phyloP scores from a whole-genome alignment of 208 protist species.

The Acanthamoeba polyphaga region DNA sequence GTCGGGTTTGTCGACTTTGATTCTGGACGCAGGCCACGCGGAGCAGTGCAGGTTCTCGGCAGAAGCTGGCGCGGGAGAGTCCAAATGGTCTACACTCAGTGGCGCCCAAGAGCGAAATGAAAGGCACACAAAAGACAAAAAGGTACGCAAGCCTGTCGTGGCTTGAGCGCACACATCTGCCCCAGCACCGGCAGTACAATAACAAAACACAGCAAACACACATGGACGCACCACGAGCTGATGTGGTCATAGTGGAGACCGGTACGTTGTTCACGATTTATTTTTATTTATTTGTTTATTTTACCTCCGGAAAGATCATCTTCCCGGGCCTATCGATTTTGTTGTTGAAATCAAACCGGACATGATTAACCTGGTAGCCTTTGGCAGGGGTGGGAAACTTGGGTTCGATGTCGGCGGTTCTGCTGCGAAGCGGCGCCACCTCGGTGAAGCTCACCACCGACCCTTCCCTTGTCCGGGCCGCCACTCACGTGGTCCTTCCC shows the following conservation, averaged over 20 bases:
- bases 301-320: neutral
- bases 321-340: neutral
- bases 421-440: constrained; percentile 7
- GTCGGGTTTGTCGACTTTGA: too few relatives aligned
- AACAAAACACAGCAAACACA: neutral
- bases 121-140: neutral
- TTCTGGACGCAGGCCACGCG: neutral
- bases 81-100: neutral
- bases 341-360: neutral
- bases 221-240: constrained; percentile 40
- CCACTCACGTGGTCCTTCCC: constrained; percentile 57
- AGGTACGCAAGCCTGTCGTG: neutral
- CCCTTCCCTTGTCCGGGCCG: constrained; percentile 6
- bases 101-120: neutral
- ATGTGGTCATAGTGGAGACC: constrained; percentile 64
- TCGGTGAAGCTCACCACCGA: constrained; percentile 54
- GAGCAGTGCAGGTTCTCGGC: too few relatives aligned
- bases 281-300: neutral
- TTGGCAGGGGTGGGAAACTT: constrained; percentile 3
- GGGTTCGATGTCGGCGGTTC: constrained; percentile 52
- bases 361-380: neutral
- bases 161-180: too few relatives aligned
- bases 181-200: too few relatives aligned
- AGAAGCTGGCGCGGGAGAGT: neutral
- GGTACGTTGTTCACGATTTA: neutral